A percentile compares a stretch with the other conserved stretches of the same genome.
phyloP scores from a whole-genome alignment of 805 yeast genomes.

The Ogataea paradorogensis region DNA sequence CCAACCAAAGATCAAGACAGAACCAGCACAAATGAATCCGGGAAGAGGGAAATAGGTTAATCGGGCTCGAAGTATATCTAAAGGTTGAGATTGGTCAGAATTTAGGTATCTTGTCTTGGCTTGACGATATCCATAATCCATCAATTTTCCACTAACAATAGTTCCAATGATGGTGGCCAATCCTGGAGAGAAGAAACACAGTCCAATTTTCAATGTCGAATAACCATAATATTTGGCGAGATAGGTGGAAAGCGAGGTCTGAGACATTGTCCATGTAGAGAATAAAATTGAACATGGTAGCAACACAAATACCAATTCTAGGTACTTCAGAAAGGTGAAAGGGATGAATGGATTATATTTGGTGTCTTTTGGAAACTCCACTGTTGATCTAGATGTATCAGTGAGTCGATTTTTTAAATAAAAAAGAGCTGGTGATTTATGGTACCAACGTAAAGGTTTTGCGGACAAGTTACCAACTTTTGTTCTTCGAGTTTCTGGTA shows the following conservation, averaged over 20 bases:
- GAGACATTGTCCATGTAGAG: conserved; percentile 65
- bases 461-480: conserved; percentile 75
- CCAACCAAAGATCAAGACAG: conserved; percentile 68
- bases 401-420: conserved; percentile 33
- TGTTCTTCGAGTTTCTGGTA: conserved; percentile 76
- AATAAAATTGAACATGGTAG: conserved; percentile 61
- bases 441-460: conserved; percentile 41
- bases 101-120: conserved; percentile 32
- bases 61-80: conserved; percentile 57
- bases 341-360: conserved; percentile 30
- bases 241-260: conserved; percentile 61
- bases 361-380: conserved; percentile 12
- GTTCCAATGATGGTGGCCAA: conserved; percentile 62
- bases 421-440: conserved; percentile 44
- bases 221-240: conserved; percentile 50
- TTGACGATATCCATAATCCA: conserved; percentile 50
- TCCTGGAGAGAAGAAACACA: conserved; percentile 75
- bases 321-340: conserved; percentile 13
- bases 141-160: conserved; percentile 50
- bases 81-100: conserved; percentile 31
- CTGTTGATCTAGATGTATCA: conserved; percentile 27
- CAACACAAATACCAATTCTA: conserved; percentile 42
- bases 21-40: conserved; percentile 35
- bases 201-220: conserved; percentile 57
- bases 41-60: conserved; percentile 46